These are phyloP conservation scores for Salix arbutifolia DNA, from an alignment of 345 rosid species.

Conservation along the genomic window DNA sequence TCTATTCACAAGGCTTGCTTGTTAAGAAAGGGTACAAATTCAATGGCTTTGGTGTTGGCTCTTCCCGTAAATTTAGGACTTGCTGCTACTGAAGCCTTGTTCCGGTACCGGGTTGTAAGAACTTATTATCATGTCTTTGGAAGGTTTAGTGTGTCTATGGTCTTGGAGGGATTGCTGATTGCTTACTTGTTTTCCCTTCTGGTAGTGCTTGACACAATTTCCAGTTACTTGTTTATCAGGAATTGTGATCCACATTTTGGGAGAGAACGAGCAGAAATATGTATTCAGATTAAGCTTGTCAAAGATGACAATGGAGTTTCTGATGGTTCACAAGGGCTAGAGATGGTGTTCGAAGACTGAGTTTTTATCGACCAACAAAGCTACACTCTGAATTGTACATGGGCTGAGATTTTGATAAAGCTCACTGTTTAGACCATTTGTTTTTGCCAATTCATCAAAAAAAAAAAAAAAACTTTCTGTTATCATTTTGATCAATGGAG, in stretches of 20 bases:
- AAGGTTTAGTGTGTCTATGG: constrained; percentile 8
- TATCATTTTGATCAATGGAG: no score
- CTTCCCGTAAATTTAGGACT: constrained; percentile 30
- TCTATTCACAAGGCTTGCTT: constrained; percentile 27
- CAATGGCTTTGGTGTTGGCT: constrained; percentile 23
- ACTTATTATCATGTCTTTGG: not conserved
- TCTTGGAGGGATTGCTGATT: constrained; percentile 32
- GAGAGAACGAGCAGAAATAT: not conserved
- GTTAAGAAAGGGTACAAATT: constrained; percentile 16
- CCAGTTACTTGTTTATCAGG: constrained; percentile 28
- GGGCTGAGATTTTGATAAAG: no score
- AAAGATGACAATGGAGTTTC: not conserved
- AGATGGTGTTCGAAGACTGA: no score
- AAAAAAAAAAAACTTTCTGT: no score
- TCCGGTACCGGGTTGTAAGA: constrained; percentile 23
- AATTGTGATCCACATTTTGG: constrained; percentile 1
- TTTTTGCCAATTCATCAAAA: no score
- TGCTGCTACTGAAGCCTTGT: constrained; percentile 31
- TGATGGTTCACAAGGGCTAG: not conserved
- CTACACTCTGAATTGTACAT: no score
- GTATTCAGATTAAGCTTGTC: no score
- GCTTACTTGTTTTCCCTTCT: constrained; percentile 31
- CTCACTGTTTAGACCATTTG: no score
- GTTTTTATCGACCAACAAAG: no score
- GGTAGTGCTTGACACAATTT: constrained; percentile 38